phyloP scores from a whole-genome alignment of 2,329 filamentous ascomycete species.

The Diaporthe citri region DNA sequence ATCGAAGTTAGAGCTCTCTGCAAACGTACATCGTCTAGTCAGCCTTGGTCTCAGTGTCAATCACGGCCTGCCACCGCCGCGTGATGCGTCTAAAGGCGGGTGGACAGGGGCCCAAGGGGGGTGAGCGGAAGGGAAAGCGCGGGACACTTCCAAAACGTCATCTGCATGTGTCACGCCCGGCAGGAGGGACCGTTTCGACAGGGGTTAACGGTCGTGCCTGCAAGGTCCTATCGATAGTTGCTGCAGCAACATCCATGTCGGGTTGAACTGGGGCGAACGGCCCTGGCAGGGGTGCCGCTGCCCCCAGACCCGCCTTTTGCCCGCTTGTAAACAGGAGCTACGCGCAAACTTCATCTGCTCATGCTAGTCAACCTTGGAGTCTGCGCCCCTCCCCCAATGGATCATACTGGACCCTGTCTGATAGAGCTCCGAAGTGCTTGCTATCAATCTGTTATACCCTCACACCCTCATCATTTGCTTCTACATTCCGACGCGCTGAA shows the following conservation, averaged over 20 bases:
- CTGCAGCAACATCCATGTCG: slow-evolving; percentile 9
- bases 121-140: slow-evolving; percentile 14
- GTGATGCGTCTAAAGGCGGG: slow-evolving; percentile 36
- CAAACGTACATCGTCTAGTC: neutral
- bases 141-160: slow-evolving; percentile 36
- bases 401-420: slow-evolving; percentile 18
- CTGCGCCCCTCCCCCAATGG: neutral
- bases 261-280: neutral
- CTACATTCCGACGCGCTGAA: slow-evolving; percentile 6
- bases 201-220: neutral
- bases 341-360: slow-evolving; percentile 27
- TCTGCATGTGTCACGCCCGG: slow-evolving; percentile 37
- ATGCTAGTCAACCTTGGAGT: slow-evolving; percentile 10
- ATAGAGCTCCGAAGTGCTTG: slow-evolving; percentile 24
- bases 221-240: slow-evolving; percentile 37
- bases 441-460: slow-evolving; percentile 21
- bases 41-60: slow-evolving; percentile 19
- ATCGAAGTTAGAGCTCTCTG: neutral
- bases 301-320: slow-evolving; percentile 31
- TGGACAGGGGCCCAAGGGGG: slow-evolving; percentile 1
- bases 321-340: slow-evolving; percentile 32
- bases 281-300: neutral
- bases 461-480: slow-evolving; percentile 20
- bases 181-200: slow-evolving; percentile 19
- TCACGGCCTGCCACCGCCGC: slow-evolving; percentile 34